Evolutionary conservation across 768 basidiomycete species (phyloP).

Genomic region (Serendipita sp.): DNA sequence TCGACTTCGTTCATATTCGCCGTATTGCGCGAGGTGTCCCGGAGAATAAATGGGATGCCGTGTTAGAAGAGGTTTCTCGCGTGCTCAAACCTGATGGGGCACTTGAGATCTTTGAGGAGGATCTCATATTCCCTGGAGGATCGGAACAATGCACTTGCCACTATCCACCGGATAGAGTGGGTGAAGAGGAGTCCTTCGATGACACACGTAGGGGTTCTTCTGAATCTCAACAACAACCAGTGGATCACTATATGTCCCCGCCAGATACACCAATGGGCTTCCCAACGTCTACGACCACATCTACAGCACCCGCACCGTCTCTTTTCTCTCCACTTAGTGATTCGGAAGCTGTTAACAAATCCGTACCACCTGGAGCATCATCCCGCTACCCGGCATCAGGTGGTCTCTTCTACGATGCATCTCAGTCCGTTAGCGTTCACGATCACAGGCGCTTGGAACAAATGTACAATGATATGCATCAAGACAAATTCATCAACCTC

Average conservation of each 20-base stretch:
- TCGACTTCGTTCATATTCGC: constrained; percentile 61
- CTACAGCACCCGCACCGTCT: background rate
- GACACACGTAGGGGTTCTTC: background rate
- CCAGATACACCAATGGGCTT: background rate
- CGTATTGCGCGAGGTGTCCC: constrained; percentile 60
- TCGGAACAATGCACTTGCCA: constrained; percentile 17
- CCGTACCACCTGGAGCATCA: constrained; percentile 3
- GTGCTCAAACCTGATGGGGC: constrained; percentile 63
- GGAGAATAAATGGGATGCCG: constrained; percentile 33
- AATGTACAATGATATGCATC: constrained; percentile 55
- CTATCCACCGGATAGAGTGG: background rate
- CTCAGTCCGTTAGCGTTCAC: constrained; percentile 31
- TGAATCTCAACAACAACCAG: constrained; percentile 1
- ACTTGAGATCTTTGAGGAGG: constrained; percentile 61
- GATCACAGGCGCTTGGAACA: constrained; percentile 48
- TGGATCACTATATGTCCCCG: background rate
- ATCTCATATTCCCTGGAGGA: constrained; percentile 42
- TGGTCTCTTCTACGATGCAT: constrained; percentile 14
- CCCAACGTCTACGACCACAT: background rate
- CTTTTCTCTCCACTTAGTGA: background rate
- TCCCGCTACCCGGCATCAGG: no score
- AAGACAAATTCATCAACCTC: constrained; percentile 32
- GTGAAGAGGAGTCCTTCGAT: background rate
- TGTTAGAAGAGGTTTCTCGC: constrained; percentile 36
- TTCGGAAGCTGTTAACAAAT: background rate